Conservation (phyloP, 2,329 filamentous ascomycete species). For the Sporothrix inflata region DNA sequence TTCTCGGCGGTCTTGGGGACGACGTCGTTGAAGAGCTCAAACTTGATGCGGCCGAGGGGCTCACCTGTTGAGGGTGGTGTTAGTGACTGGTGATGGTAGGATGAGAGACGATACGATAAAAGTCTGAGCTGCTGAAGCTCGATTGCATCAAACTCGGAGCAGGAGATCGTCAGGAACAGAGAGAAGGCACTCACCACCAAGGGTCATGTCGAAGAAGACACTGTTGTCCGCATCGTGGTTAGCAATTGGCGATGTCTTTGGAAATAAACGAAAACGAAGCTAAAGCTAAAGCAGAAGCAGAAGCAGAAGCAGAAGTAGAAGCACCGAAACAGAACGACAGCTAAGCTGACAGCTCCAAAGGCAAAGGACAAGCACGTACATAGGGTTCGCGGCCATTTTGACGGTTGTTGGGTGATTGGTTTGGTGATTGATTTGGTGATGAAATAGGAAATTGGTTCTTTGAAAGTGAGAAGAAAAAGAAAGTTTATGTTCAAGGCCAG, state of each 20-base stretch:
- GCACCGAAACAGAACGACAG: not conserved
- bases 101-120: too few species aligned
- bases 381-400: constrained; percentile 5
- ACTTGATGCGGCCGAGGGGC: constrained; percentile 81
- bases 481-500: not conserved
- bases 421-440: not conserved
- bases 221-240: constrained; percentile 31
- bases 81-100: not conserved
- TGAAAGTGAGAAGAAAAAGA: not conserved
- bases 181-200: constrained; percentile 64
- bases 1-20: constrained; percentile 92
- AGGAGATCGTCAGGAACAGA: not conserved
- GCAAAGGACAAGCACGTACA: not conserved
- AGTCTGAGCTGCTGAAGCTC: not conserved
- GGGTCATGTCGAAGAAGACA: constrained; percentile 52
- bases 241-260: not conserved
- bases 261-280: not conserved
- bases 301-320: too few species aligned
- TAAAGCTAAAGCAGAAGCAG: not conserved
- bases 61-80: constrained; percentile 61
- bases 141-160: not conserved
- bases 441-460: not conserved
- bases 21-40: constrained; percentile 85
- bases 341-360: not conserved
- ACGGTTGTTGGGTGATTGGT: not conserved